Base-by-base conservation (phyloP, 768 basidiomycete species). In the Collybia sp. region DNA sequence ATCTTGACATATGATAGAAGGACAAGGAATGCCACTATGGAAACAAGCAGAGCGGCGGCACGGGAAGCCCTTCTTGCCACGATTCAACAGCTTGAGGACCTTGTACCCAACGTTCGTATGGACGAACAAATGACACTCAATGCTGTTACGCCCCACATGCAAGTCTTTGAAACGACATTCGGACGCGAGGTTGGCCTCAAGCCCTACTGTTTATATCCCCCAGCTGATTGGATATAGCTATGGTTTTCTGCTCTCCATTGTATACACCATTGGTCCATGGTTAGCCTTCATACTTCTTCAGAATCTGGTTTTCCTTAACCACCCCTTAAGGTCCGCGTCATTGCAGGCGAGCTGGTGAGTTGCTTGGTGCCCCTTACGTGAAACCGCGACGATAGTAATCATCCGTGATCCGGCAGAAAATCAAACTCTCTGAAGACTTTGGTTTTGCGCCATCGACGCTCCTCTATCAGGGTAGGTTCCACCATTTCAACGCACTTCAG, bases 241-340 rank as follows among this genome's bases (percentile, higher is more conserved):
- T 93, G 90, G 90, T 93, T 93, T 61, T 78, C 81, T n/a, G 81
- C 75, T 17, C 65, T 93, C 30, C 90, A 93, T 57, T 89, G 89
- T 36, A 84, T 93, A 18, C 90, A 93, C 64, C 90, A 93, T 59
- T 93, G 88, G 88, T 89, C 88, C 15, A 90, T 90, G 85, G 87
- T 88, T 59, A 53, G 10, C 16, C 46, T 34, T 48, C n/a, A 33
- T 36, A 32, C 20, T 32, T 15, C 34, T 35, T 12, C 35, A 17
- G 9, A n/a, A 25, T 51, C 33, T 42, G 46, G 34, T 37, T 54
- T 44, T 36, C 40, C 37, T 31, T 15, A 35, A 25, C 25, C 45
- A 33, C 42, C 45, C 48, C 15, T 31, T 12, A 47, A 90, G 88
- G 75, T 93, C 44, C 84, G 90, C 43, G 84, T 90, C 12, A 85